Percentiles rank a stretch among this genome's conserved stretches.
Conservation (phyloP, 2,329 filamentous ascomycete genomes). For the Teratosphaeria zuluensis region DNA sequence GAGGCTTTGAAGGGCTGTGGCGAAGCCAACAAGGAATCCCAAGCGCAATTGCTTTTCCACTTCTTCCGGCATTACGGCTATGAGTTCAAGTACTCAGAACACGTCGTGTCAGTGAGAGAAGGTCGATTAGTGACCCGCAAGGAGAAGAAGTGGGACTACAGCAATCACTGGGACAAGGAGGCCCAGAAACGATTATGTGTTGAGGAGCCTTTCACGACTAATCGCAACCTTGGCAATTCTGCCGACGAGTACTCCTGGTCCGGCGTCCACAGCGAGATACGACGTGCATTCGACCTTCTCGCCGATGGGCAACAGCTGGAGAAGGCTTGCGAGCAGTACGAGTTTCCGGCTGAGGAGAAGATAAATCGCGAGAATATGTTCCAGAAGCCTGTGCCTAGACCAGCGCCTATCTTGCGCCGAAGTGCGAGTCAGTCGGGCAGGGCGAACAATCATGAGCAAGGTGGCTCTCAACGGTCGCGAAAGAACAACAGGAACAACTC, state of each 20-base stretch:
- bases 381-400: slow-evolving; percentile 47
- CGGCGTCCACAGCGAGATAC: slow-evolving; percentile 80
- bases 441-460: slow-evolving; percentile 35
- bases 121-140: slow-evolving; percentile 70
- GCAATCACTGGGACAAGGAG: slow-evolving; percentile 35
- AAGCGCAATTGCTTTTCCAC: slow-evolving; percentile 81
- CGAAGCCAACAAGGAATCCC: slow-evolving; percentile 65
- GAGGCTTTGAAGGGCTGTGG: slow-evolving; percentile 64
- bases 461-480: slow-evolving; percentile 15
- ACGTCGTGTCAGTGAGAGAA: slow-evolving; percentile 74
- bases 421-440: slow-evolving; percentile 40
- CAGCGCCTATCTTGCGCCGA: slow-evolving; percentile 43
- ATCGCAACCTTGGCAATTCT: slow-evolving; percentile 87
- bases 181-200: slow-evolving; percentile 72
- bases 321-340: slow-evolving; percentile 78
- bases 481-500: slow-evolving; percentile 38
- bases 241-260: slow-evolving; percentile 91
- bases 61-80: slow-evolving; percentile 95
- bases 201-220: slow-evolving; percentile 89
- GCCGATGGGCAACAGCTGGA: slow-evolving; percentile 63
- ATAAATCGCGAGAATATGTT: slow-evolving; percentile 27
- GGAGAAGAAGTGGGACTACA: slow-evolving; percentile 80
- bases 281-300: slow-evolving; percentile 76
- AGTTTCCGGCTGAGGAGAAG: slow-evolving; percentile 75
- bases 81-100: slow-evolving; percentile 80